These are phyloP conservation scores for Fragilaria radians DNA, from an alignment of 108 stramenopile species.

Conservation along the genomic window DNA sequence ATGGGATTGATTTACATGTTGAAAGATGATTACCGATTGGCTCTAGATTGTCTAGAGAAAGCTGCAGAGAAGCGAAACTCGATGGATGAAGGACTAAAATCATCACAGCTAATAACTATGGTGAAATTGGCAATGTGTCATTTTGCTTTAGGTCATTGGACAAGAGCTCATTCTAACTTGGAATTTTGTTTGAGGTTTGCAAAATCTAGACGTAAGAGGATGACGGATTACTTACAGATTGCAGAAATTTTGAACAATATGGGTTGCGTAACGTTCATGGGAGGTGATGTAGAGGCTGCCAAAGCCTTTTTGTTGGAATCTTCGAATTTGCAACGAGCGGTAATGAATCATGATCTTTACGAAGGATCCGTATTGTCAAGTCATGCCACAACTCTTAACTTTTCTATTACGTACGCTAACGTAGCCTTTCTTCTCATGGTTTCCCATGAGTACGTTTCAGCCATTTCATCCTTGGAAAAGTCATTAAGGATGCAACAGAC, in stretches of 20 bases:
- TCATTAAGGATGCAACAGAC: conserved; percentile 35
- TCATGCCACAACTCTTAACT: conserved; percentile 31
- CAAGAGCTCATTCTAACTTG: conserved; percentile 23
- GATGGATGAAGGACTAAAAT: conserved; percentile 18
- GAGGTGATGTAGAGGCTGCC: conserved; percentile 18
- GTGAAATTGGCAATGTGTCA: conserved; percentile 30
- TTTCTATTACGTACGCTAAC: conserved; percentile 35
- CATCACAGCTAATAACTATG: conserved; percentile 32
- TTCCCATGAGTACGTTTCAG: conserved; percentile 16
- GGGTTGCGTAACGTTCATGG: conserved; percentile 37
- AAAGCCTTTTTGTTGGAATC: conserved; percentile 29
- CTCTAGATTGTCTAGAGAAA: conserved; percentile 23
- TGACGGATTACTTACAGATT: conserved; percentile 31
- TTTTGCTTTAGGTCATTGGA: conserved; percentile 31
- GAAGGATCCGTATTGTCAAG: conserved; percentile 13
- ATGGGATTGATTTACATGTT: conserved; percentile 34
- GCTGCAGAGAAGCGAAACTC: conserved; percentile 23
- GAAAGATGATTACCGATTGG: conserved; percentile 29
- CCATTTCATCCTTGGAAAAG: conserved; percentile 25
- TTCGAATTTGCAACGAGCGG: conserved; percentile 27
- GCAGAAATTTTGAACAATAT: conserved; percentile 50
- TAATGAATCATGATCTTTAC: conserved; percentile 31
- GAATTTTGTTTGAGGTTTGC: conserved; percentile 4
- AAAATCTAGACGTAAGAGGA: conserved; percentile 1
- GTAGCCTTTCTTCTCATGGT: conserved; percentile 40